Evolutionary conservation across 23 red algal species (phyloP), one percentile per base, ranked within the genome.

Genomic region (Gracilaria domingensis): DNA sequence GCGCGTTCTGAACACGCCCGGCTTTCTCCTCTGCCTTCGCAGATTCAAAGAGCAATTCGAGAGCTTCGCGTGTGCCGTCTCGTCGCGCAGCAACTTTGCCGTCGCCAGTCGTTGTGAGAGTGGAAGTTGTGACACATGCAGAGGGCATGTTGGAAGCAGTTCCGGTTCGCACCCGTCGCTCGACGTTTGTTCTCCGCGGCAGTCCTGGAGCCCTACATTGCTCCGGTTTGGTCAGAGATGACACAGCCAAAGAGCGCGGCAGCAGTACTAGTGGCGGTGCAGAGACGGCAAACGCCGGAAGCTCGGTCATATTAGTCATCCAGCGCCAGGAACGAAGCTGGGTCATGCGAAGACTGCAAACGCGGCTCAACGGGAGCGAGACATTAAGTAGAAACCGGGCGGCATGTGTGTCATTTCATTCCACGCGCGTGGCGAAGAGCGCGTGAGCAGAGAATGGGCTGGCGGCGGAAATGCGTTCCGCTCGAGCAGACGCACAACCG

Each of bases 1-100:
- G 7, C 20, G 92, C 92, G 58, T 61, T 81, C 21, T 36, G 40
- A 2, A 87, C 20, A 36, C 66, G 54, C 4, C 92, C 92, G 26
- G 92, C 81, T 28, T 86, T 87, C 72, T 94, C 92, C 37, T 88
- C 83, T n/a, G 92, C 83, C 56, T 94, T 94, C 21, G 92, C 92
- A 58, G 64, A 76, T 34, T 86, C 92, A 34, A 83, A 94, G 24
- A 92, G 51, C 20, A 84, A 30, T 24, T 92, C 89, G 33, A 92
- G 34, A 9, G 79, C 80, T 57, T 83, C 61, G 60, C 89, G 89
- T 9, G 77, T 90, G 64, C 84, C 47, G 44, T 70, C 62, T 87
- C 69, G 47, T 53, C 67, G 48, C 23, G 72, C 40, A 50, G 72
- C 72, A 49, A 77, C 39, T 35, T 9, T 45, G 3, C 72, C 72